Base-by-base conservation (phyloP, 768 basidiomycete genomes). In the Phylloporus arenicola region DNA sequence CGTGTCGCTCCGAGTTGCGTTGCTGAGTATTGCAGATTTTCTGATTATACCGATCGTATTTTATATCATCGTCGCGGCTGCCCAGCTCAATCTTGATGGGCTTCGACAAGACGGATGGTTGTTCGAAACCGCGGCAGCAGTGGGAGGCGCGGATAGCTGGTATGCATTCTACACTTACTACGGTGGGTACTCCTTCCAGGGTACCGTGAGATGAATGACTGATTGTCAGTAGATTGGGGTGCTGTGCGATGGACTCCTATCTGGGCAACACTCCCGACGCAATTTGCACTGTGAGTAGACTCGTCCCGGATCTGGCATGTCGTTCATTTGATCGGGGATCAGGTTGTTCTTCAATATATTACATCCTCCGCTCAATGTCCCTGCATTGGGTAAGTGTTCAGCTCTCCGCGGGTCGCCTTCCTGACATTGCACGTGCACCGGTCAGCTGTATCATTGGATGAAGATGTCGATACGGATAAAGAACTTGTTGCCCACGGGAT, bases 401-500 rank as follows among this genome's bases (percentile, higher is more conserved):
- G 8, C 16, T 51, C 47, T 31, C 22, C 6, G 0, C 1, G 10
- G 22, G 13, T 43, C 12, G 7, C 9, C 20, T 27, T n/a, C 31
- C 38, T 29, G 41, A 52, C 22, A 22, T 17, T 13, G 47, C 19
- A 6, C 24, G 13, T 34, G n/a, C 33, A 20, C 45, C 29, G 14
- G 34, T 29, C 40, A 88, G 89, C 89, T 43, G 88, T 99, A 13
- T 95, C 92, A 13, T 74, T 99, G 25, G 79, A 88, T 55, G 83
- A 86, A 59, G 93, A 97, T 43, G 77, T 96, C 51, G 84, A 96
- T 56, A 93, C 94, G 0, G 85, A 98, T 67, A 84, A 85, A 53
- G 95, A 99, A 64, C 82, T 98, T 10, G 80, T 96, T 42, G 91
- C 80, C 0, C 95, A 99, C 64, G 95, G 95, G 9, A 84, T 89